Base-by-base conservation (phyloP, 2,329 filamentous ascomycete genomes). In the Ophiostoma himal-ulmi region DNA sequence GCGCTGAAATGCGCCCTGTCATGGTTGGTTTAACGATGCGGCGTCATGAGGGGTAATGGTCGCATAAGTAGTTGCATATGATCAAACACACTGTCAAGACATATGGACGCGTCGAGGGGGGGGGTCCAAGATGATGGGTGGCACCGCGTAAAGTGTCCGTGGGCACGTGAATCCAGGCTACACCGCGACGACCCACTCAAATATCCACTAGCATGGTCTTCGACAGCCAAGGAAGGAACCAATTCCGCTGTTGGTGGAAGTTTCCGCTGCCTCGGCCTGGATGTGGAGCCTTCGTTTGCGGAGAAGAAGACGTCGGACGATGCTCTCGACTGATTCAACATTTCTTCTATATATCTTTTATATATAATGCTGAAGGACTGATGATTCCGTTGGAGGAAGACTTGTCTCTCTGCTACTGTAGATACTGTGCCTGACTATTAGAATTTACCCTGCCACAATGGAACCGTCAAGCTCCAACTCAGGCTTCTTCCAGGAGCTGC, bases 401-500 rank as follows among this genome's bases (percentile, higher is more conserved):
- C 30, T 30, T 30, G 30, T 30, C 30, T 30, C 30, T 30, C 30
- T 30, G 30, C n/a, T 3, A 30, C 0, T 30, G 30, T 30, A 30
- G 3, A 30, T 3, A 30, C 4, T 30, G 3, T 30, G 30, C 30
- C 30, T 3, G 30, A 30, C 30, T 30, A 30, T 3, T 3, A 30
- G 30, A 30, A 30, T 30, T 30, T 30, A 30, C 22, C n/a, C 44
- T 5, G 3, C 7, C 4, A 20, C 8, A 5, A 83, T 84, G 83
- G 77, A 83, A 70, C 76, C 81, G 3, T 82, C 83, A 14, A 79
- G 80, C 68, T 77, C 82, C 14, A 80, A 83, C 72, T 79, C 75
- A 10, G 86, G 87, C 71, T 88, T 87, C 78, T 86, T 89, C 73
- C 86, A 88, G 74, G 77, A 81, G 54, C 78, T 82, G 4, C 84